These are phyloP conservation scores for Plasmopara muralis DNA, from an alignment of 352 stramenopile genomes.

Conservation along the genomic window DNA sequence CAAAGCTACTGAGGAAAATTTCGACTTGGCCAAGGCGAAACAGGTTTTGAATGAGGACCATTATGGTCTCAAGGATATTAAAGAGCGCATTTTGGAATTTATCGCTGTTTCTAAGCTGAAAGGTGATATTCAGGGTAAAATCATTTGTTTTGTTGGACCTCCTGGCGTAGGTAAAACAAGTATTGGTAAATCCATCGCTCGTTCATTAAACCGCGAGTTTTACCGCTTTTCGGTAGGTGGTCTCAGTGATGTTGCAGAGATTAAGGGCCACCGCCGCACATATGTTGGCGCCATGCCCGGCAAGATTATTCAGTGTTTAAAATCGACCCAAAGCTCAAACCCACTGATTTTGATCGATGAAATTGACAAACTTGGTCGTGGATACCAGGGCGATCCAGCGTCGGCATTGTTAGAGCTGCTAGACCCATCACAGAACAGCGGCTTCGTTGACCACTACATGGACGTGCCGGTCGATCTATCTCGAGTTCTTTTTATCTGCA, in stretches of 20 bases:
- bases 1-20: slow-evolving; percentile 93
- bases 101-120: slow-evolving; percentile 98
- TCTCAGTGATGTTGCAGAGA: slow-evolving; percentile 95
- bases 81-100: slow-evolving; percentile 99
- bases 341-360: slow-evolving; percentile 98
- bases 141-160: slow-evolving; percentile 94
- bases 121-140: slow-evolving; percentile 96
- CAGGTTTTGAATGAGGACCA: slow-evolving; percentile 95
- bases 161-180: slow-evolving; percentile 91
- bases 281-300: slow-evolving; percentile 99
- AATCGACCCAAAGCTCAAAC: slow-evolving; percentile 94
- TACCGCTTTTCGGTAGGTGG: slow-evolving; percentile 98
- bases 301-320: slow-evolving; percentile 99
- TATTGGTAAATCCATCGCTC: slow-evolving; percentile 96
- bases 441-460: slow-evolving; percentile 98
- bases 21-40: slow-evolving; percentile 92
- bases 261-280: slow-evolving; percentile 97
- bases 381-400: slow-evolving; percentile 91
- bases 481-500: slow-evolving; percentile 95
- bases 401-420: slow-evolving; percentile 96
- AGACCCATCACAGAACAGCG: slow-evolving; percentile 95
- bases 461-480: slow-evolving; percentile 97
- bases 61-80: slow-evolving; percentile 97
- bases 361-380: slow-evolving; percentile 86
- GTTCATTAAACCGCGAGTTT: slow-evolving; percentile 96